Conservation (phyloP, 345 rosid species). For the Citrus inodora region DNA sequence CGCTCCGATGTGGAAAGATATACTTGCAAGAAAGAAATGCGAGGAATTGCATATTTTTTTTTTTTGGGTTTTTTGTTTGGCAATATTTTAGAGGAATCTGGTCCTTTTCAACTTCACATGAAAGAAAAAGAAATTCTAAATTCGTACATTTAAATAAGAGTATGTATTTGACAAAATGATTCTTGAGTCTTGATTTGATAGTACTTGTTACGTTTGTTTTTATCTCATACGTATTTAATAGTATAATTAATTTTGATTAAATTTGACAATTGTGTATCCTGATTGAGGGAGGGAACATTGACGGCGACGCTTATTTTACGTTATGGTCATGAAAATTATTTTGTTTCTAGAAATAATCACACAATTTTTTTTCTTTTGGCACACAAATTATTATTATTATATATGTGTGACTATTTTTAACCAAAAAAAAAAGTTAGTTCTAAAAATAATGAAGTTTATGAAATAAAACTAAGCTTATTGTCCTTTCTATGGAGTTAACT, state of each 20-base stretch:
- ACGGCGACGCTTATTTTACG: too few relatives aligned
- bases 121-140: background rate
- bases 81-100: background rate
- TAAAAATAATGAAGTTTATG: too few relatives aligned
- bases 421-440: too few relatives aligned
- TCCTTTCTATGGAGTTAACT: rapidly evolving
- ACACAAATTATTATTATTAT: too few relatives aligned
- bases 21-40: background rate
- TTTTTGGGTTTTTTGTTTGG: background rate
- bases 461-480: too few relatives aligned
- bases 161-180: background rate
- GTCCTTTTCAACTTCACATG: background rate
- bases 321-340: too few relatives aligned
- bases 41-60: background rate
- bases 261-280: background rate
- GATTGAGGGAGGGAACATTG: too few relatives aligned
- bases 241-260: background rate
- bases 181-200: background rate
- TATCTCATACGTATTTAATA: background rate
- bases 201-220: background rate
- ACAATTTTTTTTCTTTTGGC: too few relatives aligned
- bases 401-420: too few relatives aligned
- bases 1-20: background rate
- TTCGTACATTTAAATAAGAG: background rate
- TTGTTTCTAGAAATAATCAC: too few relatives aligned